These are phyloP conservation scores for Oryza coarctata DNA, from an alignment of 176 grass and related monocot species.

Conservation along the genomic window DNA sequence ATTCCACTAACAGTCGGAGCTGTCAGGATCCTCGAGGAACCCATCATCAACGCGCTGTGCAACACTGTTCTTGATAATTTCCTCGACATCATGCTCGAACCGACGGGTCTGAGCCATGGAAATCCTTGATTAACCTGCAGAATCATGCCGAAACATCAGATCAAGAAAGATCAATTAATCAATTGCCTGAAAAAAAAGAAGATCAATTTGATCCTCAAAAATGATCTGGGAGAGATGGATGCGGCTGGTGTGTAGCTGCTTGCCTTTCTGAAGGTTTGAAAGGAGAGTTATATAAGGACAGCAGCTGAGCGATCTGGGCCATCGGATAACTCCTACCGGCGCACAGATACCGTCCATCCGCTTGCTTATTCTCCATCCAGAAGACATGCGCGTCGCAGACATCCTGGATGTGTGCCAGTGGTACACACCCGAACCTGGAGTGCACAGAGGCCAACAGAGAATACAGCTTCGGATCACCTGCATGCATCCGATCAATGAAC, in stretches of 20 bases:
- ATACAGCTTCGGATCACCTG: constrained; percentile 60
- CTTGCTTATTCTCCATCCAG: constrained; percentile 40
- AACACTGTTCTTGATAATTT: constrained; percentile 53
- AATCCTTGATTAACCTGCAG: constrained; percentile 39
- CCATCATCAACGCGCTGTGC: constrained; percentile 41
- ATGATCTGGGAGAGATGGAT: background rate
- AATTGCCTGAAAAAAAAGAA: background rate
- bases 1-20: too few species aligned
- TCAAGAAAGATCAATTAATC: background rate
- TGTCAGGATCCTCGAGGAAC: constrained; percentile 26
- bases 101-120: constrained; percentile 32
- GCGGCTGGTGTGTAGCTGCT: too few species aligned
- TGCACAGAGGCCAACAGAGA: constrained; percentile 65
- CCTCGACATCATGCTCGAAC: constrained; percentile 38
- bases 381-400: constrained; percentile 79
- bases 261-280: constrained; percentile 34
- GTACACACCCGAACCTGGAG: constrained; percentile 68
- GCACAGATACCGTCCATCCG: constrained; percentile 64
- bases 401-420: constrained; percentile 78
- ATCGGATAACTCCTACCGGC: constrained; percentile 35
- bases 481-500: background rate
- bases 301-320: constrained; percentile 38
- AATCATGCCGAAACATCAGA: background rate
- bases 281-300: constrained; percentile 37
- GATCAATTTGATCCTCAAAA: too few species aligned